A percentile compares a stretch with the other conserved stretches of the same genome.
Conservation (phyloP, 129 eudicot genomes). For the Artemisia tridentata region DNA sequence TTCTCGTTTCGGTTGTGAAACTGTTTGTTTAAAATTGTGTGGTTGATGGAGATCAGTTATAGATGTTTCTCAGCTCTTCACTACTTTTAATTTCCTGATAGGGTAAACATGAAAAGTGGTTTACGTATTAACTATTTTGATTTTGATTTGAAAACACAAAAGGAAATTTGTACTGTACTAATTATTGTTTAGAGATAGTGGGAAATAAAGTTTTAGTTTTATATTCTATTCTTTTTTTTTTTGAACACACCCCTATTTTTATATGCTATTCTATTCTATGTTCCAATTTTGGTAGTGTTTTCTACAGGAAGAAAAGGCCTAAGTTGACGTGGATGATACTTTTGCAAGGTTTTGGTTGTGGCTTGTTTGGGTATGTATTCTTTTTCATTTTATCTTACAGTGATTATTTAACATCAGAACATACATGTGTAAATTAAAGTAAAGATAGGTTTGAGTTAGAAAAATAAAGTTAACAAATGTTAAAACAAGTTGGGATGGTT, state of each 20-base stretch:
- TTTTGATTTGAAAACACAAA: no score
- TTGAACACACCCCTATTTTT: no score
- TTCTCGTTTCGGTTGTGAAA: slow-evolving; percentile 17
- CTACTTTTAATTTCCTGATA: not conserved
- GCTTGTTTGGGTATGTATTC: slow-evolving; percentile 51
- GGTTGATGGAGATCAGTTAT: not conserved
- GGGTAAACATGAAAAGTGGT: not conserved
- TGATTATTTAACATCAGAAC: not conserved
- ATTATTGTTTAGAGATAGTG: not conserved
- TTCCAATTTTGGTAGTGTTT: not conserved
- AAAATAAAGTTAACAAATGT: no score
- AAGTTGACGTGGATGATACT: slow-evolving; percentile 39
- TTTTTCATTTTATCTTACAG: not conserved
- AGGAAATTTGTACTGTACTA: no score
- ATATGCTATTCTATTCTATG: no score
- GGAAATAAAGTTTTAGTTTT: not conserved
- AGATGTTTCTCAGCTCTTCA: slow-evolving; percentile 23
- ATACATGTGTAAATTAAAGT: no score
- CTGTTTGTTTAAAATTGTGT: not conserved
- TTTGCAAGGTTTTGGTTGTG: slow-evolving; percentile 50
- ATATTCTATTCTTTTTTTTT: no score
- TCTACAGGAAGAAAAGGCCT: slow-evolving; percentile 49
- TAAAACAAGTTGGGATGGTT: no score
- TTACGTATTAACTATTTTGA: not conserved
- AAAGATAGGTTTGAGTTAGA: no score